These are phyloP conservation scores for Trypanosoma melophagium DNA, from an alignment of 208 protist genomes.

Conservation along the genomic window DNA sequence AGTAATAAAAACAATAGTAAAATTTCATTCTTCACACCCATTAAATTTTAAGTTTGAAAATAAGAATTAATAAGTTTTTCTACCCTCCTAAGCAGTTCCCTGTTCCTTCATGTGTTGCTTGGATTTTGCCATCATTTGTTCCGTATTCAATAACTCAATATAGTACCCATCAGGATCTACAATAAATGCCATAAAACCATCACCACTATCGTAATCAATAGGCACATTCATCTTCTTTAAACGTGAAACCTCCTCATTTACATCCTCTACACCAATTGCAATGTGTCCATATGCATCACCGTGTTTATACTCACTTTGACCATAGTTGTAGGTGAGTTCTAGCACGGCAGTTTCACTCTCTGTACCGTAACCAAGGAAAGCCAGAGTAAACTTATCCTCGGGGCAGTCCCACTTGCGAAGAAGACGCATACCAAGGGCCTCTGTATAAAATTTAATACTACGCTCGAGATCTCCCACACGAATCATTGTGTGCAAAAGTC, in stretches of 20 bases:
- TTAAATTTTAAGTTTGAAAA: not conserved
- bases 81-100: constrained; percentile 26
- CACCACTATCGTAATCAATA: constrained; percentile 71
- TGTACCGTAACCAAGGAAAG: constrained; percentile 78
- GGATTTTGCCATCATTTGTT: constrained; percentile 68
- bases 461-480: constrained; percentile 80
- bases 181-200: constrained; percentile 85
- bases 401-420: constrained; percentile 78
- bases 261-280: constrained; percentile 80
- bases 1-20: not conserved
- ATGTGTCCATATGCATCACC: constrained; percentile 80
- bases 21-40: not conserved
- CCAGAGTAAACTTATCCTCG: constrained; percentile 79
- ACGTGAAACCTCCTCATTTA: constrained; percentile 45
- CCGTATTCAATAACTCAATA: constrained; percentile 81
- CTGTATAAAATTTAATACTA: constrained; percentile 82
- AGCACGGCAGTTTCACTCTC: constrained; percentile 71
- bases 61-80: not conserved
- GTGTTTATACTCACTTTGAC: constrained; percentile 64
- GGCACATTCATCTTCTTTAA: constrained; percentile 51
- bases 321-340: constrained; percentile 89
- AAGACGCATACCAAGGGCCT: constrained; percentile 72
- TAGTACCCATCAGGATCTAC: constrained; percentile 86
- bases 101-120: constrained; percentile 72
- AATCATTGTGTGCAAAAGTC: constrained; percentile 87